phyloP scores from a whole-genome alignment of 768 basidiomycete species.

The Mycena pura region DNA sequence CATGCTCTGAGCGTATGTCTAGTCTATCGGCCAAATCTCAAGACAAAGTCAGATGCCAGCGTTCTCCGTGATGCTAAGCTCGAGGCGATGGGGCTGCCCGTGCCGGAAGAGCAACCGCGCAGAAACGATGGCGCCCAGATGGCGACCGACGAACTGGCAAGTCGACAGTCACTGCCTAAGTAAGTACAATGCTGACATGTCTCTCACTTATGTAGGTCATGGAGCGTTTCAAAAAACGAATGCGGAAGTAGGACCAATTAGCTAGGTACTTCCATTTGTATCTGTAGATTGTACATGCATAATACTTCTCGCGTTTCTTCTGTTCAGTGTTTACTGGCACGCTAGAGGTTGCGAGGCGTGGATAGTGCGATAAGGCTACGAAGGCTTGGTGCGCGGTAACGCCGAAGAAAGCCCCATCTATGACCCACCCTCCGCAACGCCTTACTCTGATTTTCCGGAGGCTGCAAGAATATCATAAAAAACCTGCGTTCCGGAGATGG shows the following conservation, averaged over 20 bases:
- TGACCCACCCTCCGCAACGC: constrained; percentile 25
- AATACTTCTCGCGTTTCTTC: neutral
- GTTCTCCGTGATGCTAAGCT: constrained; percentile 88
- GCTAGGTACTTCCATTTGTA: neutral
- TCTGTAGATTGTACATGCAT: constrained; percentile 6
- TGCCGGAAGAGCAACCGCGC: constrained; percentile 56
- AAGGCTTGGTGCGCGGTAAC: constrained; percentile 97
- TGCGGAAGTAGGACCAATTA: constrained; percentile 67
- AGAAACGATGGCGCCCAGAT: constrained; percentile 70
- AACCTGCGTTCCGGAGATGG: constrained; percentile 88
- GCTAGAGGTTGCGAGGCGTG: constrained; percentile 92
- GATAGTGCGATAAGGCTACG: constrained; percentile 97
- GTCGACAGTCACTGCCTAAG: constrained; percentile 35
- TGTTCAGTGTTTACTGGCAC: neutral
- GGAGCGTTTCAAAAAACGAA: constrained; percentile 97
- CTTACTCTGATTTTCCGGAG: constrained; percentile 11
- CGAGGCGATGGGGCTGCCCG: constrained; percentile 81
- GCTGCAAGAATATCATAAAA: constrained; percentile 52
- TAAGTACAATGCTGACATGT: no score
- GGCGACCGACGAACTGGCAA: constrained; percentile 91
- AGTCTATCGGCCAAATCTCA: constrained; percentile 88
- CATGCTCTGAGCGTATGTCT: constrained; percentile 2
- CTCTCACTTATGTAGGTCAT: constrained; percentile 63
- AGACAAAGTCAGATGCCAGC: constrained; percentile 85
- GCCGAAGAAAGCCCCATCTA: constrained; percentile 40